Evolutionary conservation across 1,139 yeast species (phyloP).

Genomic region (Petasospora rhodanensis): DNA sequence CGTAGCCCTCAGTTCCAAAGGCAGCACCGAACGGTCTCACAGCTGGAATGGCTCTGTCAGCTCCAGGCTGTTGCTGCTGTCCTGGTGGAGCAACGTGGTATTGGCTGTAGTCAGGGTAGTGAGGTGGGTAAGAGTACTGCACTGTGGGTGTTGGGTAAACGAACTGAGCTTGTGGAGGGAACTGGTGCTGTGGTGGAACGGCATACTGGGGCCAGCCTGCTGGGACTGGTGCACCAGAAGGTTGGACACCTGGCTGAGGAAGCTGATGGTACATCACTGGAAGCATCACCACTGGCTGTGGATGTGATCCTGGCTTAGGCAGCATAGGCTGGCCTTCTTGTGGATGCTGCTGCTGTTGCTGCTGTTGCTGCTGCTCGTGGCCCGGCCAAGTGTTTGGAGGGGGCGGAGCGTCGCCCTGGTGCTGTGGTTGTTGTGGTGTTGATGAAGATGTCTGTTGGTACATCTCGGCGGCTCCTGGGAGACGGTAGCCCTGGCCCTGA

Average conservation of each 20-base stretch:
- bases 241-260: conserved; percentile 2
- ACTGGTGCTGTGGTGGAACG: conserved; percentile 10
- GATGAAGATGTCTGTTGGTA: too few relatives aligned
- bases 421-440: conserved; percentile 4
- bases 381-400: conserved; percentile 1
- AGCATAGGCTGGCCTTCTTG: conserved; percentile 6
- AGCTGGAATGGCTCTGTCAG: conserved; percentile 1
- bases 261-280: conserved; percentile 12
- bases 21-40: conserved; percentile 4
- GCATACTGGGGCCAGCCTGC: conserved; percentile 8
- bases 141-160: conserved; percentile 9
- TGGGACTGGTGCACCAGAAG: conserved; percentile 5
- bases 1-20: conserved; percentile 2
- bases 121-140: conserved; percentile 10
- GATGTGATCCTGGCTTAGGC: conserved; percentile 5
- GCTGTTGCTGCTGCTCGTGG: conserved; percentile 4
- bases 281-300: conserved; percentile 7
- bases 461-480: too few relatives aligned
- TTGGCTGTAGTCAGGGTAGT: conserved; percentile 6
- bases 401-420: too few relatives aligned
- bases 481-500: conserved; percentile 3
- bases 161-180: conserved; percentile 12
- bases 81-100: conserved; percentile 2
- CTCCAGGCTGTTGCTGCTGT: not conserved
- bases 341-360: conserved; percentile 3